Base-by-base conservation (phyloP, 163 green algal species). In the Volvox carteri region DNA sequence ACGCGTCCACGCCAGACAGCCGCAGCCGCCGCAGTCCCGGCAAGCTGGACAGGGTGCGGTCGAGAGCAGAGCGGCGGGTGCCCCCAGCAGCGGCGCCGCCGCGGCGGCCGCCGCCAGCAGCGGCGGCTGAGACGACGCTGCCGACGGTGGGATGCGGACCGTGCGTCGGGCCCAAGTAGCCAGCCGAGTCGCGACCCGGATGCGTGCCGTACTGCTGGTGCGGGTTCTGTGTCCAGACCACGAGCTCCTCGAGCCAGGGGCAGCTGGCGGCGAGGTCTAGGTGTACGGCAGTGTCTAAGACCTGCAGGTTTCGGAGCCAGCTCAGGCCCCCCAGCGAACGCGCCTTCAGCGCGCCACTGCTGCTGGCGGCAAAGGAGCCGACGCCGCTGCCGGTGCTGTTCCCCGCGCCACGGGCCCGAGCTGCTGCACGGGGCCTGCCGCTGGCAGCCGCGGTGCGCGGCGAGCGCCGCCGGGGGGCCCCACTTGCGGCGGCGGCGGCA, bases 251-350 rank as follows among this genome's bases (percentile, higher is more conserved):
- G 44, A 87, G 67, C 1, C 4, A 30, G 5, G 81, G 23, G 16
- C 62, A 77, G 44, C 30, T 87, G 30, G 81, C 67, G 2, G 68
- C 68, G 21, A 88, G 83, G 28, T 74, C 68, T 0, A 88, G 68
- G 37, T 81, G 83, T 37, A 50, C n/a, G 21, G 50, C 37, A 21
- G 68, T 48, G 28, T 81, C 67, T 3, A 9, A 30, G 35, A 88
- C 37, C 68, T 88, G 83, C 62, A 87, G 81, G 46, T 87, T 78
- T 4, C 80, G 80, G 11, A 87, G 62, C 39, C 3, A 42, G 7
- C 28, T 37, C 41, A 86, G 39, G 12, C 28, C 16, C n/a, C 42
- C 78, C 39, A 86, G 78, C 7, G 77, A 85, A 18, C 77, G 77
- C 12, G 33, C 16, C 33, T 68, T 62, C 50, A 35, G 77, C 16